phyloP scores from a whole-genome alignment of 2,329 filamentous ascomycete genomes.

The Acephala macrosclerotiorum region DNA sequence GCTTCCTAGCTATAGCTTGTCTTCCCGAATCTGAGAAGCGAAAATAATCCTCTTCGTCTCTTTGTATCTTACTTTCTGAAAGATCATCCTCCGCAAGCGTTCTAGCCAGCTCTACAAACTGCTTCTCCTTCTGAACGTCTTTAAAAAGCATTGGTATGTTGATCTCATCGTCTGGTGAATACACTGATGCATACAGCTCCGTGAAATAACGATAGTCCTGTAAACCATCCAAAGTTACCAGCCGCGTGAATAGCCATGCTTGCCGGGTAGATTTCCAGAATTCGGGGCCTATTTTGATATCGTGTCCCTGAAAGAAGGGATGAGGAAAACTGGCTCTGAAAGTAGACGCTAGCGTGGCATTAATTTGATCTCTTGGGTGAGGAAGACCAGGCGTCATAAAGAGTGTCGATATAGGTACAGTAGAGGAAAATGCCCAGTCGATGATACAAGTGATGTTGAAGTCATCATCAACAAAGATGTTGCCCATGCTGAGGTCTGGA shows the following conservation, averaged over 20 bases:
- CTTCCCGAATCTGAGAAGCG: constrained; percentile 11
- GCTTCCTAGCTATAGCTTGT: constrained; percentile 31
- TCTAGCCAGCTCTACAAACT: constrained; percentile 18
- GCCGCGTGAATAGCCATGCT: constrained; percentile 29
- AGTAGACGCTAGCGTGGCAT: constrained; percentile 14
- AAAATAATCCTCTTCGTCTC: constrained; percentile 32
- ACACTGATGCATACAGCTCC: constrained; percentile 26
- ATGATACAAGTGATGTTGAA: constrained; percentile 44
- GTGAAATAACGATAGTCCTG: constrained; percentile 33
- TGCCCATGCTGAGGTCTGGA: constrained; percentile 39
- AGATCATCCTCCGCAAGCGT: constrained; percentile 25
- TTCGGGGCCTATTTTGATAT: constrained; percentile 14
- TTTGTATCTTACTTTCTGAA: constrained; percentile 22
- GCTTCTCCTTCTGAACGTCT: constrained; percentile 15
- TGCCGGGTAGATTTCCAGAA: constrained; percentile 23
- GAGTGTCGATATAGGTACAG: constrained; percentile 39
- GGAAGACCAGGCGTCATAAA: constrained; percentile 27
- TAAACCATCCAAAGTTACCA: constrained; percentile 28
- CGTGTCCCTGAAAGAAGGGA: constrained; percentile 9
- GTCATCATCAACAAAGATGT: constrained; percentile 42
- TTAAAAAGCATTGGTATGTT: constrained; percentile 28
- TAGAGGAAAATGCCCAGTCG: constrained; percentile 42
- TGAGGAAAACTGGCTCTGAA: constrained; percentile 24
- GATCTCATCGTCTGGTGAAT: constrained; percentile 22
- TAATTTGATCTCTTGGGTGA: constrained; percentile 23